Evolutionary conservation across 306 rosid genomes (phyloP), one percentile per base, ranked within the genome.

Genomic region (Sophora flavescens): DNA sequence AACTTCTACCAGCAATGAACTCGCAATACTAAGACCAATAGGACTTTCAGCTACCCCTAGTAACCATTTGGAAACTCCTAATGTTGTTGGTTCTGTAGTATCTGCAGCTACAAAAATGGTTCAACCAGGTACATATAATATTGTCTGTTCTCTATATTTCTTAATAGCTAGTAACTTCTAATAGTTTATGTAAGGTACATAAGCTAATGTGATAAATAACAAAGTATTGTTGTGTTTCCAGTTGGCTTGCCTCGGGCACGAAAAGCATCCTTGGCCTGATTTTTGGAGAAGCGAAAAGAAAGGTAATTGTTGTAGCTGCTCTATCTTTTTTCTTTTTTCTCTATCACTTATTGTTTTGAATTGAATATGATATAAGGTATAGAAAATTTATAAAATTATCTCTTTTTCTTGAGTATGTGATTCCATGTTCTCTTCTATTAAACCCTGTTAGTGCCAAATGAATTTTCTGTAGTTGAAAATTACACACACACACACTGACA

Each of bases 261-360:
- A 1, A 89, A 95, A 83, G 98, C 99, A 83, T 92, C 99, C 16
- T 83, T 95, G 87, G 84, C 93, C 71, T 85, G 99, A n/a, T 95
- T 92, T 78, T 81, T 95, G 71, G 97, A 92, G 90, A 95, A 95
- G 90, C 95, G 99, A 82, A 92, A 86, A 84, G 98, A 89, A 82
- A 91, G 99, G 99, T 95, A 88, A 81, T 8, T 76, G 12, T 8
- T 11, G 22, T 48, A 17, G 15, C n/a, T 73, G 6, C 1, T 73
- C 62, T 35, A 7, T 35, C 58, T 13, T 71, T n/a, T n/a, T n/a
- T n/a, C 6, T 26, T 15, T 33, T 47, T 60, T 59, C 66, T 42
- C 3, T 6, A 28, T 53, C 51, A 60, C 32, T 47, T 18, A 12
- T 41, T 61, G 48, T 70, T 62, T 52, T 32, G 16, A 2, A 57